Conservation (phyloP, 2,329 filamentous ascomycete species). For the Nigrospora oryzae region DNA sequence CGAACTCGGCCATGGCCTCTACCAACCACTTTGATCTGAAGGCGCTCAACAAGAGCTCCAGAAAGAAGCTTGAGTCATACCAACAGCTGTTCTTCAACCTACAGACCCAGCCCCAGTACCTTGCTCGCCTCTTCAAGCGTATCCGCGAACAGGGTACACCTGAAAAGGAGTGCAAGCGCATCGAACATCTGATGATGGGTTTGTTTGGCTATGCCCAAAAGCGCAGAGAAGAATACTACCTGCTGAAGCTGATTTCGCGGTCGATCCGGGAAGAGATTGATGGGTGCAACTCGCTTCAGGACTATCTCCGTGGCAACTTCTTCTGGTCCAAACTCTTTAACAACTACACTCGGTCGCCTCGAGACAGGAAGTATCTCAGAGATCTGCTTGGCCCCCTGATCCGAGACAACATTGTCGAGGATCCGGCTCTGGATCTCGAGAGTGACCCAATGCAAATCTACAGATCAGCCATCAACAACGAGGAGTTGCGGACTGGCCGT, state of each 20-base stretch:
- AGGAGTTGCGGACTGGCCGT: constrained; percentile 85
- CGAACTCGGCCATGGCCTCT: constrained; percentile 80
- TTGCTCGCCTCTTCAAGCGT: constrained; percentile 78
- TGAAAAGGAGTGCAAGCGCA: constrained; percentile 87
- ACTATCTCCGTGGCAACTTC: constrained; percentile 81
- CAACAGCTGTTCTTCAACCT: constrained; percentile 97
- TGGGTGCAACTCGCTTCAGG: constrained; percentile 62
- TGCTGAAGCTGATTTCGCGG: constrained; percentile 77
- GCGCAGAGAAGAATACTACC: constrained; percentile 90
- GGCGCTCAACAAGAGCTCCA: constrained; percentile 91
- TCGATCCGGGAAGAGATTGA: constrained; percentile 84
- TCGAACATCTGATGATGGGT: constrained; percentile 92
- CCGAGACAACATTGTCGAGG: constrained; percentile 86
- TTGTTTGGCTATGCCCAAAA: constrained; percentile 97
- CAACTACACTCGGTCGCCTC: constrained; percentile 84
- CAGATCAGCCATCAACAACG: constrained; percentile 89
- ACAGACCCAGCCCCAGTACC: constrained; percentile 92
- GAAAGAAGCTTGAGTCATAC: constrained; percentile 92
- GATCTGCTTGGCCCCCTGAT: constrained; percentile 80
- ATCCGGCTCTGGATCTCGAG: constrained; percentile 83
- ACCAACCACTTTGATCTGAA: constrained; percentile 94
- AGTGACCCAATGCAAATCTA: constrained; percentile 98
- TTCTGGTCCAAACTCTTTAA: constrained; percentile 85
- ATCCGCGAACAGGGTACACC: constrained; percentile 75
- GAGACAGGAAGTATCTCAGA: constrained; percentile 85